phyloP scores from a whole-genome alignment of 192 early-diverging fungal species.

The Lobulomyces angularis region DNA sequence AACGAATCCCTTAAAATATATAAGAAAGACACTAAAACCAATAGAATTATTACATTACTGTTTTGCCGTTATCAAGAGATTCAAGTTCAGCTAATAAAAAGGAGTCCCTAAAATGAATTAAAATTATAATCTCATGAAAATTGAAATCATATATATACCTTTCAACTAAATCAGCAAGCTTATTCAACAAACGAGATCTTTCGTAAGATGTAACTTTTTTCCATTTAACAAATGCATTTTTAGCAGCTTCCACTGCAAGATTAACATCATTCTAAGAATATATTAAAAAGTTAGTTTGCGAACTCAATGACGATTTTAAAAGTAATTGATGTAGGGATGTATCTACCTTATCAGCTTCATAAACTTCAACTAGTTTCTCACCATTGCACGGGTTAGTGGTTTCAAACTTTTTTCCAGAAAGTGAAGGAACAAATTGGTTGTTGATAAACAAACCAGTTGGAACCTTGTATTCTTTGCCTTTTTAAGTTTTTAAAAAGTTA shows the following conservation, averaged over 20 bases:
- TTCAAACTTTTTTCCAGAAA: slow-evolving; percentile 23
- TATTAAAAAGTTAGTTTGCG: too few species aligned
- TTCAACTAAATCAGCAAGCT: slow-evolving; percentile 29
- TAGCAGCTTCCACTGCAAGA: slow-evolving; percentile 23
- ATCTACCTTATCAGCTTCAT: slow-evolving; percentile 19
- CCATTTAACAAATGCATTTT: slow-evolving; percentile 24
- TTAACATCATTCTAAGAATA: slow-evolving; percentile 40
- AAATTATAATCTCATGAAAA: too few species aligned
- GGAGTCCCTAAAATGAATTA: too few species aligned
- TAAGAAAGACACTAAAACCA: slow-evolving; percentile 2
- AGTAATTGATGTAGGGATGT: too few species aligned
- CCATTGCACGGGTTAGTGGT: slow-evolving; percentile 29
- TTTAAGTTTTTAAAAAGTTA: too few species aligned
- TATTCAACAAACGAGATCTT: slow-evolving; percentile 11
- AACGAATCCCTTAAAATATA: slow-evolving; percentile 9
- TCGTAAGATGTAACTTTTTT: slow-evolving; percentile 12
- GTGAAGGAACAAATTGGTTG: slow-evolving; percentile 28
- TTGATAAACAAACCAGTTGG: slow-evolving; percentile 46
- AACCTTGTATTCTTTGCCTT: slow-evolving; percentile 1
- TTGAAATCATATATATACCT: too few species aligned
- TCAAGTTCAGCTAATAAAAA: slow-evolving; percentile 24
- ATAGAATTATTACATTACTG: slow-evolving; percentile 9
- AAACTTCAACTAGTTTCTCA: slow-evolving; percentile 14
- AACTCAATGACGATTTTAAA: too few species aligned
- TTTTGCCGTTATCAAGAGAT: slow-evolving; percentile 23